Conservation (phyloP, 73 alveolate genomes). For the Halteria grandinella region DNA sequence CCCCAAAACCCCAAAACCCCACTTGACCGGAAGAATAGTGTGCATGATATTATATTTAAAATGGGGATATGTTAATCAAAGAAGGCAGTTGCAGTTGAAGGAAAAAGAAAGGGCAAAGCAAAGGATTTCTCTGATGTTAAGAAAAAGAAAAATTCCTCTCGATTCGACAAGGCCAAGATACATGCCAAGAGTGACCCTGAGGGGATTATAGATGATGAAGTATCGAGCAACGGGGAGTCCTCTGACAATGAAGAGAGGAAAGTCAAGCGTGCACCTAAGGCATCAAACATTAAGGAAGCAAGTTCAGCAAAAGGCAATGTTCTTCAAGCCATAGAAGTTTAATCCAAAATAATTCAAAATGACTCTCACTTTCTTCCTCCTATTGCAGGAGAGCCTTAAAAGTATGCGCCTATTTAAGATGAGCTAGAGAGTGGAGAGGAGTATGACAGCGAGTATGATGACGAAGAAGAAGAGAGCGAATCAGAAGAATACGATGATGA, state of each 20-base stretch:
- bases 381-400: not conserved
- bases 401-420: not conserved
- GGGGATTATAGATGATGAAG: conserved; percentile 30
- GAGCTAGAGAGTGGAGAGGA: not conserved
- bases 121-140: conserved; percentile 2
- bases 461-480: conserved; percentile 7
- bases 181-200: conserved; percentile 32
- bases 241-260: not conserved
- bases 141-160: not conserved
- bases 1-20: too few species aligned
- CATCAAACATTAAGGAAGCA: not conserved
- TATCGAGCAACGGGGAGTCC: conserved; percentile 15
- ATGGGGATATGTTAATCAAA: conserved; percentile 29
- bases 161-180: conserved; percentile 28
- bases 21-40: too few species aligned
- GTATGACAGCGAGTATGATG: not conserved
- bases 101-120: too few species aligned
- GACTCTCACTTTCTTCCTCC: not conserved
- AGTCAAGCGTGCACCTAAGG: not conserved
- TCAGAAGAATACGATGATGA: conserved; percentile 31
- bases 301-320: not conserved
- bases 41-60: too few species aligned
- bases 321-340: not conserved
- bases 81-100: conserved; percentile 8
- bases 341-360: not conserved